Conservation (phyloP, 1,284 basidiomycete species). For the Malassezia slooffiae region DNA sequence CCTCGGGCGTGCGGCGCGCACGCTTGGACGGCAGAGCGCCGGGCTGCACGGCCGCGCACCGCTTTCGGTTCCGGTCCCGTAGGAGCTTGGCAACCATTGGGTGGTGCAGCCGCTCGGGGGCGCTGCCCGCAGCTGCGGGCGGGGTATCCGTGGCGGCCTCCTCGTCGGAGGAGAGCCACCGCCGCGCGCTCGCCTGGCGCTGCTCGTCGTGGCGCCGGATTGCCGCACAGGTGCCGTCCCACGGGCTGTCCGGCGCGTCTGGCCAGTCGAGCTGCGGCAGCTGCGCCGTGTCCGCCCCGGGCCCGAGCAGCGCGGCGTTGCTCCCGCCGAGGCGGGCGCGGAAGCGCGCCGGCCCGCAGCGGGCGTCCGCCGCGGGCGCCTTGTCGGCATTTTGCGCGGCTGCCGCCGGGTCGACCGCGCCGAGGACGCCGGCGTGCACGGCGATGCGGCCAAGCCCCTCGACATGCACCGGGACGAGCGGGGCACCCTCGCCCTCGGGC, state of each 20-base stretch:
- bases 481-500: no score
- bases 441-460: constrained; percentile 11
- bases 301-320: neutral
- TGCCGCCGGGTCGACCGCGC: no score
- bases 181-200: neutral
- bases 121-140: neutral
- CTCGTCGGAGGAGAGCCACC: neutral
- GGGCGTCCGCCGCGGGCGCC: neutral
- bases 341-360: neutral
- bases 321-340: neutral
- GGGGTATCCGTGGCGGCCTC: neutral
- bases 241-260: constrained; percentile 1
- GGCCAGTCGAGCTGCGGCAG: neutral
- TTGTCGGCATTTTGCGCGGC: neutral
- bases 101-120: neutral
- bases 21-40: no score
- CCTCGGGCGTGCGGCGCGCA: neutral
- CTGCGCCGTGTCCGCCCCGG: neutral
- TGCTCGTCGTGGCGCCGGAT: neutral
- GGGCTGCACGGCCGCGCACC: constrained; percentile 1
- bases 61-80: constrained; percentile 5
- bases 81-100: constrained; percentile 15
- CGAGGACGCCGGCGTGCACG: neutral
- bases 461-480: constrained; percentile 2
- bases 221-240: neutral